Percentiles rank a stretch among this genome's conserved stretches.
Evolutionary conservation across 106 monocot genomes (phyloP).

Genomic region (Allium sativum): DNA sequence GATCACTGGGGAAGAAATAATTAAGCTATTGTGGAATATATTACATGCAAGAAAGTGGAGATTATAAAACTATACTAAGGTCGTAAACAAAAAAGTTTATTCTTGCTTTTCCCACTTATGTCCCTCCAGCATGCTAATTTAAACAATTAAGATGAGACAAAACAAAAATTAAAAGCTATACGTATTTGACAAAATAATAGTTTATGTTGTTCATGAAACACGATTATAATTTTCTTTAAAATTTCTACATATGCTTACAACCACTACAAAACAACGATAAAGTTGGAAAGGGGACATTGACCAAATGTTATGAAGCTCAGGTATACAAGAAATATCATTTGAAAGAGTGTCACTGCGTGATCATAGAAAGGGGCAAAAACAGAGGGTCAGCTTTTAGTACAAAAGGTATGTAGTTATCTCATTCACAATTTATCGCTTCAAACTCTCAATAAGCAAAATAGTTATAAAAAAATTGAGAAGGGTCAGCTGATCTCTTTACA

Average conservation of each 20-base stretch:
- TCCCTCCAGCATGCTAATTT: background rate
- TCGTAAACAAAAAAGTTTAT: background rate
- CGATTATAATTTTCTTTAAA: background rate
- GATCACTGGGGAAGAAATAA: background rate
- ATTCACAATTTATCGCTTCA: too few species aligned
- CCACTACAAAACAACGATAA: background rate
- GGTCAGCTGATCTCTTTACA: too few species aligned
- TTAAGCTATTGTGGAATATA: background rate
- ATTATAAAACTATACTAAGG: background rate
- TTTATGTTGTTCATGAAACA: background rate
- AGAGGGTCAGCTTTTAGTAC: too few species aligned
- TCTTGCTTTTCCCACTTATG: background rate
- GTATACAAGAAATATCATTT: background rate
- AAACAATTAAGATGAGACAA: background rate
- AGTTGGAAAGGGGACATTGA: background rate
- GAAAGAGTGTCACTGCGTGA: background rate
- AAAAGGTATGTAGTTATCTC: too few species aligned
- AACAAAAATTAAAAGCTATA: background rate
- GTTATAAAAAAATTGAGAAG: too few species aligned
- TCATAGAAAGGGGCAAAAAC: too few species aligned
- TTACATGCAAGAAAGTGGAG: slow-evolving; percentile 4
- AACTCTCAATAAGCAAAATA: too few species aligned
- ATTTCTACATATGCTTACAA: background rate
- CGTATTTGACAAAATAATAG: background rate
- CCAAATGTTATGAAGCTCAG: background rate